Evolutionary conservation across 164 flowering plant species (phyloP).

Genomic region (Tetracentron sinense): DNA sequence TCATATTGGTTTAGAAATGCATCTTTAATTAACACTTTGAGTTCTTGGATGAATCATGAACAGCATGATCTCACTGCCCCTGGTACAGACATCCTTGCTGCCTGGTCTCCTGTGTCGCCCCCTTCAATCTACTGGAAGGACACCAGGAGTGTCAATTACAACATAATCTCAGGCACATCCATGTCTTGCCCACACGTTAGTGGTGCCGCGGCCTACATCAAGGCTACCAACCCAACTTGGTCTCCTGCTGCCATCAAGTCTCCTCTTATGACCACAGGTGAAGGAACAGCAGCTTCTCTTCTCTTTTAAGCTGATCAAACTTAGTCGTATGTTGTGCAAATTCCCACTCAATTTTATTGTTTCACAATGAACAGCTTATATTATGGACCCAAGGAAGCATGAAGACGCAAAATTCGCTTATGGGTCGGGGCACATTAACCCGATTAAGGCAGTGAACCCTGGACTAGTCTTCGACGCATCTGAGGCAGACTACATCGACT

Average conservation of each 20-base stretch:
- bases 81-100: no score
- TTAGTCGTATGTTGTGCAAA: background rate
- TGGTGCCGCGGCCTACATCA: constrained; percentile 16
- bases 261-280: constrained; percentile 20
- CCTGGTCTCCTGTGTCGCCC: no score
- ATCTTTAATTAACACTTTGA: no score
- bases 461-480: constrained; percentile 25
- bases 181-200: constrained; percentile 20
- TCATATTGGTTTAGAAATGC: no score
- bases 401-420: constrained; percentile 22
- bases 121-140: no score
- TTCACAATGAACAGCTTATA: no score
- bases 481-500: constrained; percentile 17
- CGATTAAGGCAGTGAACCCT: constrained; percentile 19
- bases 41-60: no score
- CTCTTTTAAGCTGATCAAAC: background rate
- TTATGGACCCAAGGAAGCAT: constrained; percentile 21
- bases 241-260: constrained; percentile 19
- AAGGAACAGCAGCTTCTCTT: background rate
- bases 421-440: constrained; percentile 30
- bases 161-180: constrained; percentile 17
- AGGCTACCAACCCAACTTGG: constrained; percentile 14
- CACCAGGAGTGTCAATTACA: constrained; percentile 3
- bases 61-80: no score
- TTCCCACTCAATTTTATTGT: background rate